Conservation (phyloP, 1,284 basidiomycete species). For the Pulchroboletus neoregius region DNA sequence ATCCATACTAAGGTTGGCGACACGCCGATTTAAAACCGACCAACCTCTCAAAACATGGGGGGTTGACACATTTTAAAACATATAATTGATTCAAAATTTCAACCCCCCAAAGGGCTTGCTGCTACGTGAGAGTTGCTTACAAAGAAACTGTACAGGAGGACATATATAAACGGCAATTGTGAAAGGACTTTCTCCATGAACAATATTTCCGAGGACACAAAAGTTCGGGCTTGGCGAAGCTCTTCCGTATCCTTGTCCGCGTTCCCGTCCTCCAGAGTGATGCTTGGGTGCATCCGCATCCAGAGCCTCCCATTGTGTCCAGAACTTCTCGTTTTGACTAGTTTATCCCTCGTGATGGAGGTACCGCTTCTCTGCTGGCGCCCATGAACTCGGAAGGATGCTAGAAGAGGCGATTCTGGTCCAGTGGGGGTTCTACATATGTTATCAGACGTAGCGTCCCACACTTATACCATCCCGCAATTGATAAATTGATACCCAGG, state of each 20-base stretch:
- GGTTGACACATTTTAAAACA: too few relatives aligned
- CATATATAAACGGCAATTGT: background rate
- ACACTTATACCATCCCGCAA: background rate
- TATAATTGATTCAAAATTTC: too few relatives aligned
- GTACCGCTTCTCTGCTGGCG: conserved; percentile 49
- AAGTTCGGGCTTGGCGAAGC: conserved; percentile 81
- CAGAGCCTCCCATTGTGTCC: conserved; percentile 33
- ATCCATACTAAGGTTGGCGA: background rate
- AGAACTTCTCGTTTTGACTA: conserved; percentile 40
- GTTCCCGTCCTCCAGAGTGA: conserved; percentile 83
- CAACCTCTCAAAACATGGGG: background rate
- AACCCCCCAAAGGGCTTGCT: too few relatives aligned
- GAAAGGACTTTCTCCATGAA: conserved; percentile 36
- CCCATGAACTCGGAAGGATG: conserved; percentile 30
- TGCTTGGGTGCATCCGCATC: conserved; percentile 36
- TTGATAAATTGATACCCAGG: too few relatives aligned
- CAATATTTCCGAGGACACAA: conserved; percentile 75
- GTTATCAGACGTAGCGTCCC: background rate
- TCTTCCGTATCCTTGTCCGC: conserved; percentile 80
- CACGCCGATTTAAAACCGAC: background rate
- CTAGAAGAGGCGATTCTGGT: conserved; percentile 28
- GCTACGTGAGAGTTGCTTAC: conserved; percentile 30
- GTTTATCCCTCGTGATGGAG: conserved; percentile 44
- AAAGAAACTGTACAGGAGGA: conserved; percentile 6
- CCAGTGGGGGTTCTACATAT: conserved; percentile 27